phyloP scores from a whole-genome alignment of 306 rosid species.

The Delonix regia region DNA sequence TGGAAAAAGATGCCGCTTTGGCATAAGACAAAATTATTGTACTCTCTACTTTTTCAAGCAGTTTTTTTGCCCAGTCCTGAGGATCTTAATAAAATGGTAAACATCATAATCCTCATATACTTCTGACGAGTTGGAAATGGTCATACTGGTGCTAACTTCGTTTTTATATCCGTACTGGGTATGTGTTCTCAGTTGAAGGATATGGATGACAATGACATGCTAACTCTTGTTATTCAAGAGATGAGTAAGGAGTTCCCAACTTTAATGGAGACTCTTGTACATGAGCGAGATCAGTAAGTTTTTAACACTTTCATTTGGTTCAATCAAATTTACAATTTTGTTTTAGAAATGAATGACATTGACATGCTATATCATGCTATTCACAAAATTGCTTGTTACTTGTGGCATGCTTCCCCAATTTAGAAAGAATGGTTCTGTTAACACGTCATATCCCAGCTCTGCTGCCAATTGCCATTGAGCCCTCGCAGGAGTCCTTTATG shows the following conservation, averaged over 20 bases:
- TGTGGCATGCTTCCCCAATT: conserved; percentile 14
- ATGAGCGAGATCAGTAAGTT: conserved; percentile 90
- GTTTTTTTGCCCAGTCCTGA: conserved; percentile 80
- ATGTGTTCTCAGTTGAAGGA: conserved; percentile 75
- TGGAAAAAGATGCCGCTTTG: conserved; percentile 94
- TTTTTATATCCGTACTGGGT: conserved; percentile 32
- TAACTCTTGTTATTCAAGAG: conserved; percentile 86
- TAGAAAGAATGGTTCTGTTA: conserved; percentile 18
- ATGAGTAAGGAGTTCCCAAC: conserved; percentile 91
- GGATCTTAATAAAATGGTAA: conserved; percentile 81
- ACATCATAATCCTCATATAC: conserved; percentile 9
- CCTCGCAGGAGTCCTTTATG: conserved; percentile 3
- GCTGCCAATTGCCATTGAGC: conserved; percentile 11
- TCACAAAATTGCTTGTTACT: neutral
- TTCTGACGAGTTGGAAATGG: conserved; percentile 33
- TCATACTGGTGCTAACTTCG: conserved; percentile 5
- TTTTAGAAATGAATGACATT: neutral
- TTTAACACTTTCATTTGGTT: conserved; percentile 25
- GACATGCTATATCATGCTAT: neutral
- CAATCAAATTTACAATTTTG: conserved; percentile 21
- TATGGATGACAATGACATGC: conserved; percentile 88
- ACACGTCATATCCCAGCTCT: conserved; percentile 13
- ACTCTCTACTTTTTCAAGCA: conserved; percentile 65
- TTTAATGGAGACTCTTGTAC: conserved; percentile 91
- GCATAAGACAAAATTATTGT: conserved; percentile 80